Evolutionary conservation across 2,329 filamentous ascomycete species (phyloP), one percentile per base, ranked within the genome.

Genomic region (Alternaria gansuensis): DNA sequence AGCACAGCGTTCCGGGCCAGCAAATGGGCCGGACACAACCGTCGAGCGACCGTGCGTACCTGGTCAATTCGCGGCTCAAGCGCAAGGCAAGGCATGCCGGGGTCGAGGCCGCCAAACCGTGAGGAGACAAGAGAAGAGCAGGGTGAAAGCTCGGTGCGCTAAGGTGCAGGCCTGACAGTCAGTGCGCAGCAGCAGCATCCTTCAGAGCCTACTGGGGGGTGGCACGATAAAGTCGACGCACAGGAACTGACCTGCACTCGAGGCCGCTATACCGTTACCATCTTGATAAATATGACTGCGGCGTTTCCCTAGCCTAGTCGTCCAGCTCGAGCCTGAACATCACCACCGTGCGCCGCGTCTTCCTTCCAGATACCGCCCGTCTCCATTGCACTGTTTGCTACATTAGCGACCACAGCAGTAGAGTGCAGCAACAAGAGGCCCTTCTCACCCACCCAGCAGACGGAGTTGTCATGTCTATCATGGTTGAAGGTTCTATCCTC

Each of bases 11-110:
- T 72, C 72, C 74, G 71, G 72, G 69, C 66, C 65, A 66, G 66
- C 67, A 63, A 72, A 68, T 72, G 69, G 74, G 64, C 72, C 73
- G 72, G 73, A 68, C 71, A 63, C 67, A 71, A 70, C 72, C 72
- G 69, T 71, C 55, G 58, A 66, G 59, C 65, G 59, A 59, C 66
- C 55, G 67, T 64, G 56, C 48, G 57, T 55, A 58, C 57, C 67
- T 66, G 56, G 65, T 65, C 69, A 66, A 49, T 56, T 66, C 67
- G 72, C 69, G 73, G 73, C 73, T 75, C 68, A 70, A 73, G 72
- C 68, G 65, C 63, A 65, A 67, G 54, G 56, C 68, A 62, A 60
- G 58, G 58, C 63, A 57, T 48, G 58, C 64, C 60, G 60, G 62
- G 59, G 58, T 63, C 37, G 52, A 46, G 43, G 54, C 63, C 68